phyloP scores from a whole-genome alignment of 2,329 filamentous ascomycete genomes.

The Colletotrichum gloeosporioides region DNA sequence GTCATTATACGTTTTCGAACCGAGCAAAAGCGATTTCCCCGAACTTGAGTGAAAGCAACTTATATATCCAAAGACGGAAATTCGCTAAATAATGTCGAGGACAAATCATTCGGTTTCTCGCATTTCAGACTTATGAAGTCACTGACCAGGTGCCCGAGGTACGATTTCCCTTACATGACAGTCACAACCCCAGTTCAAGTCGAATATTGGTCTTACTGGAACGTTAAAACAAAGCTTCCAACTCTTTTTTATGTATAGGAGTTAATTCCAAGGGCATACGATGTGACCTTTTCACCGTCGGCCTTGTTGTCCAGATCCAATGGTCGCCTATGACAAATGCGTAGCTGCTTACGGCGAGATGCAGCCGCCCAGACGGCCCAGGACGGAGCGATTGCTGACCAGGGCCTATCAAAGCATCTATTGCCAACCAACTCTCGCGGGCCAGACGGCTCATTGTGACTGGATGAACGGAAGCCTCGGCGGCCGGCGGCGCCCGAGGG shows the following conservation, averaged over 20 bases:
- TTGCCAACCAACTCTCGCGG: background rate
- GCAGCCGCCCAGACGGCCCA: background rate
- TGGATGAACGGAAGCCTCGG: background rate
- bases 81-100: background rate
- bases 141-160: background rate
- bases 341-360: background rate
- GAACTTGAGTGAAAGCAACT: background rate
- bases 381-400: background rate
- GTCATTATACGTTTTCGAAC: background rate
- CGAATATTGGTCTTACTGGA: background rate
- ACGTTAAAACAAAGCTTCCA: background rate
- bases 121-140: background rate
- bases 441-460: background rate
- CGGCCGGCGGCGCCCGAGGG: background rate
- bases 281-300: background rate
- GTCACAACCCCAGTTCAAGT: background rate
- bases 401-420: background rate
- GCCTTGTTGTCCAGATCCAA: background rate
- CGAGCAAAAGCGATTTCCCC: background rate
- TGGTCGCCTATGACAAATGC: background rate
- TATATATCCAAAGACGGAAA: fast-evolving
- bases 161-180: background rate
- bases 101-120: background rate
- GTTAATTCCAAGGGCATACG: background rate
- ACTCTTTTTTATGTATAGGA: background rate